Conservation (phyloP, 2,329 filamentous ascomycete genomes). For the Botryosphaeria dothidea region DNA sequence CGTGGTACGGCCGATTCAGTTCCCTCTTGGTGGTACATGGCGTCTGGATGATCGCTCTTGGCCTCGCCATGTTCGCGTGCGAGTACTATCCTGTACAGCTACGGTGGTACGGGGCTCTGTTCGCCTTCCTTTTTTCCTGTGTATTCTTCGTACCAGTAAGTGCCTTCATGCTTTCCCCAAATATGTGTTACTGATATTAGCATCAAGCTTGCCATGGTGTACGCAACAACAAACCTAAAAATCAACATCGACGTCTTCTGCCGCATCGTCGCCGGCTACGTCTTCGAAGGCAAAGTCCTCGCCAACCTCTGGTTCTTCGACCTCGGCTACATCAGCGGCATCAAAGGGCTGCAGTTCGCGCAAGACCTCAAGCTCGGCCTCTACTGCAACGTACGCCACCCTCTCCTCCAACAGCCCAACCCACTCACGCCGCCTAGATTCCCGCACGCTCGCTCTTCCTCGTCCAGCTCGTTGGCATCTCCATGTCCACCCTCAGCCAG, state of each 20-base stretch:
- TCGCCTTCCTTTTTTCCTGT: constrained; percentile 8
- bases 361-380: constrained; percentile 13
- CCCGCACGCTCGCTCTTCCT: not conserved
- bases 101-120: constrained; percentile 8
- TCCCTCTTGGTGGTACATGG: constrained; percentile 9
- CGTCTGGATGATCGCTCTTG: not conserved
- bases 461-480: not conserved
- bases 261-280: constrained; percentile 12
- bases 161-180: not conserved
- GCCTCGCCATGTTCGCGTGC: constrained; percentile 8
- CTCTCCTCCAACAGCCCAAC: no score
- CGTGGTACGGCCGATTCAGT: not conserved
- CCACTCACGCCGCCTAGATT: not conserved
- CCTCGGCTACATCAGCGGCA: constrained; percentile 9
- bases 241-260: constrained; percentile 16
- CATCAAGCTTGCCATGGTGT: constrained; percentile 4
- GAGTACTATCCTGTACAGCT: constrained; percentile 14
- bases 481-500: constrained; percentile 14
- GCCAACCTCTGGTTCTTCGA: constrained; percentile 17
- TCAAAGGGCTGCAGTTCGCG: constrained; percentile 8
- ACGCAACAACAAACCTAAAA: constrained; percentile 12
- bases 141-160: constrained; percentile 1
- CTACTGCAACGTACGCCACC: constrained; percentile 5
- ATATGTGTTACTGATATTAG: not conserved
- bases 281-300: constrained; percentile 7